Evolutionary conservation across 768 basidiomycete genomes (phyloP), one percentile per base, ranked within the genome.

Genomic region (Brasilioporus rufonigricans): DNA sequence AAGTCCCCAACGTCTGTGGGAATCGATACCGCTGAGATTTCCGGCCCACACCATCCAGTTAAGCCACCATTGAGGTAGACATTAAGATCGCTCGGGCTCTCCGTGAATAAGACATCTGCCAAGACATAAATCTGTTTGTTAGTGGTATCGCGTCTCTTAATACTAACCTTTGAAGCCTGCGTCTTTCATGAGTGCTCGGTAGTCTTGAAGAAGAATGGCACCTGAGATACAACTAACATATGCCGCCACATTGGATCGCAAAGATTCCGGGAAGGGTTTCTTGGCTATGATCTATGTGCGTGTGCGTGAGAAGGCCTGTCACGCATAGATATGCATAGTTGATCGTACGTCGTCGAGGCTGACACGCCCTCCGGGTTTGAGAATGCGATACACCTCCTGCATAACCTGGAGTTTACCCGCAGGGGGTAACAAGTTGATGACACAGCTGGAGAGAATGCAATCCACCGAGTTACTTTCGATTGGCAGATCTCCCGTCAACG

Each of bases 321-420:
- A 5, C 29, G 6, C 9, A 14, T 1, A 18, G n/a, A 5, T 4
- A 35, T 26, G 24, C 13, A 24, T 16, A 5, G 11, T 50, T 0
- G n/a, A 1, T 54, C 76, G 16, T 56, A 85, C 82, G 59, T 84
- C 83, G 46, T 76, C 72, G 10, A 84, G 59, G 2, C 74, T 74
- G 24, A 84, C 60, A n/a, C 82, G 73, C 10, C 84, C 83, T 48
- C 82, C 82, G 10, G 80, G 77, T 63, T 79, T 84, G 44, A 86
- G 69, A 3, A 84, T 71, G 12, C 84, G 71, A 46, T 74, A 64
- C 0, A 73, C 68, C 54, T 86, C 83, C 39, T 74, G 73, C 45
- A 83, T 62, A 7, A 79, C 59, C n/a, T 48, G 64, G 5, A 59
- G 64, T 58, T 80, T 84, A 3, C 74, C 77, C 13, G 69, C 63